phyloP scores from a whole-genome alignment of 805 yeast genomes.

The Candida mattraensis region DNA sequence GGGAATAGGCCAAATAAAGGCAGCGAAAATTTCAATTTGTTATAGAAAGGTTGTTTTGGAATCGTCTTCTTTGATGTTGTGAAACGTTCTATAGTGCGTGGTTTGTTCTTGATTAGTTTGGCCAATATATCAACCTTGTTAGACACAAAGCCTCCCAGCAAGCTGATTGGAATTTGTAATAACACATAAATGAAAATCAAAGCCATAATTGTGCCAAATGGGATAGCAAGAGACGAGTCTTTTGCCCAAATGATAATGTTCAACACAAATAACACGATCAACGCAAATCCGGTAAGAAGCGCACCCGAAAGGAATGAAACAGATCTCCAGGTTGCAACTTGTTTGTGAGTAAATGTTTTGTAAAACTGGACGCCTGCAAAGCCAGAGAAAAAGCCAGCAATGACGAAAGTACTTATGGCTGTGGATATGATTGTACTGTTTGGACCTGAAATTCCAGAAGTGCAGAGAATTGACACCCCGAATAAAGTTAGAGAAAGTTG shows the following conservation, averaged over 20 bases:
- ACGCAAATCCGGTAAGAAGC: constrained; percentile 45
- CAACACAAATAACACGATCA: constrained; percentile 51
- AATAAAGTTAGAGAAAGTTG: constrained; percentile 67
- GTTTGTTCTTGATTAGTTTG: constrained; percentile 14
- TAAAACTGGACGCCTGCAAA: constrained; percentile 65
- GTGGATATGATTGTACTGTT: constrained; percentile 63
- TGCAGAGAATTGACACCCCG: constrained; percentile 58
- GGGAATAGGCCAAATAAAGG: constrained; percentile 71
- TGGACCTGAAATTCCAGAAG: constrained; percentile 60
- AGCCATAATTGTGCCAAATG: constrained; percentile 70
- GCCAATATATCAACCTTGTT: constrained; percentile 25
- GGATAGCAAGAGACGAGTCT: constrained; percentile 73
- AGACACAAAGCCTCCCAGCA: constrained; percentile 64
- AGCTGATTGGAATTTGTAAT: constrained; percentile 72
- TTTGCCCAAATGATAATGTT: constrained; percentile 76
- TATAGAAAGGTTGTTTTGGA: constrained; percentile 39
- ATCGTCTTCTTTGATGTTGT: constrained; percentile 18
- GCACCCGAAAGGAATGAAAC: constrained; percentile 50
- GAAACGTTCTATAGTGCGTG: constrained; percentile 8
- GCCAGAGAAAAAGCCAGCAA: constrained; percentile 76
- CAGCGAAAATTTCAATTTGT: constrained; percentile 33
- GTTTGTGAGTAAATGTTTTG: constrained; percentile 49
- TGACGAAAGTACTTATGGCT: constrained; percentile 57
- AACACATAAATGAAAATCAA: constrained; percentile 59
- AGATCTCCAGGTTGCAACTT: constrained; percentile 37